A percentile compares a stretch with the other conserved stretches of the same genome.
These are phyloP conservation scores for Lentinula detonsa DNA, from an alignment of 768 basidiomycete species.

Conservation along the genomic window DNA sequence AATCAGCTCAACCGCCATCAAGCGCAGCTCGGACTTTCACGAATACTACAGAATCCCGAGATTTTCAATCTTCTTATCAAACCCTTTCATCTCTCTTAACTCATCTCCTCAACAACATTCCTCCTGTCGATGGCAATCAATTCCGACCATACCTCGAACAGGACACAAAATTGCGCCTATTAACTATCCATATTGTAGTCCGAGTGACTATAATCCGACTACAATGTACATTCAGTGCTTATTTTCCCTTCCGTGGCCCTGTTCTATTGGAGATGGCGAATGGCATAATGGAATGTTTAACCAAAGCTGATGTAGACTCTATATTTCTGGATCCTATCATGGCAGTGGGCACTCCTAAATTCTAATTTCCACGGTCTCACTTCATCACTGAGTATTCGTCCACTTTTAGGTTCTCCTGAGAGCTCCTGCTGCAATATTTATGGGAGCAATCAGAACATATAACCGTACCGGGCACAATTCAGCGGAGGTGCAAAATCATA, in stretches of 20 bases:
- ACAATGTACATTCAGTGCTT: background rate
- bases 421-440: background rate
- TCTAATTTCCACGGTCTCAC: background rate
- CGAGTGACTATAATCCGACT: background rate
- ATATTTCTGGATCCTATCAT: conserved; percentile 4
- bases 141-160: too few relatives aligned
- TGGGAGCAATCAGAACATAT: background rate
- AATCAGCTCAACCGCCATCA: too few relatives aligned
- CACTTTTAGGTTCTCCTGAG: background rate
- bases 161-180: background rate
- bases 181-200: conserved; percentile 1
- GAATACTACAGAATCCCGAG: background rate
- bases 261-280: background rate
- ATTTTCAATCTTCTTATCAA: background rate
- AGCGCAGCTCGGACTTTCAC: background rate
- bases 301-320: background rate
- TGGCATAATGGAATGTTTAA: background rate
- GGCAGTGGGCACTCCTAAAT: background rate
- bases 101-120: background rate
- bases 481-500: background rate
- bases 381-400: background rate
- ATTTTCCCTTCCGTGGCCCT: background rate
- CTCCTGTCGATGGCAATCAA: background rate
- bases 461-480: background rate
- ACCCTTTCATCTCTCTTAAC: background rate